A percentile compares a stretch with the other conserved stretches of the same genome.
These are phyloP conservation scores for Lactarius hatsudake DNA, from an alignment of 768 basidiomycete species.

Conservation along the genomic window DNA sequence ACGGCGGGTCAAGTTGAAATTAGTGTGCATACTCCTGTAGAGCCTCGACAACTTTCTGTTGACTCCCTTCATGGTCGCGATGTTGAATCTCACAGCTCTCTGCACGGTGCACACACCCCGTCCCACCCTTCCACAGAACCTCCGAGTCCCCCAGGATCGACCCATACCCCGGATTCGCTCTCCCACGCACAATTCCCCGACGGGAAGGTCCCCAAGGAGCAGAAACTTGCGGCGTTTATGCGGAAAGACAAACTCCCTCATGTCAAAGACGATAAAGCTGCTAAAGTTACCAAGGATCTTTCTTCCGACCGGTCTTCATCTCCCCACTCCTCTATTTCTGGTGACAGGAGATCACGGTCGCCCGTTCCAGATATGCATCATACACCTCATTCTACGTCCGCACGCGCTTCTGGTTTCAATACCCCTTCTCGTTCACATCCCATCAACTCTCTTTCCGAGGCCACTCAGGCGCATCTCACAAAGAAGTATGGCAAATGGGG, in stretches of 20 bases:
- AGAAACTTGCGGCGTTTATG: slow-evolving; percentile 36
- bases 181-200: slow-evolving; percentile 10
- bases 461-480: slow-evolving; percentile 86
- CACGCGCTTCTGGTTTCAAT: slow-evolving; percentile 13
- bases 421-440: slow-evolving; percentile 34
- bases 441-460: slow-evolving; percentile 67
- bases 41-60: slow-evolving; percentile 36
- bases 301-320: slow-evolving; percentile 31
- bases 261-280: slow-evolving; percentile 32
- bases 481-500: slow-evolving; percentile 99
- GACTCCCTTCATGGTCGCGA: slow-evolving; percentile 38
- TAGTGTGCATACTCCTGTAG: slow-evolving; percentile 34
- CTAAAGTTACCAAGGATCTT: slow-evolving; percentile 13
- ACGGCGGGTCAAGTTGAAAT: slow-evolving; percentile 30
- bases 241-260: slow-evolving; percentile 33
- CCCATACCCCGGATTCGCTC: slow-evolving; percentile 5
- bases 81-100: slow-evolving; percentile 37
- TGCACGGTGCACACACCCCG: slow-evolving; percentile 33
- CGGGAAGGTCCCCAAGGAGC: slow-evolving; percentile 30
- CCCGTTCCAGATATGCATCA: slow-evolving; percentile 14
- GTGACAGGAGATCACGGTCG: slow-evolving; percentile 6
- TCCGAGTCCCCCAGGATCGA: slow-evolving; percentile 28
- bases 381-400: slow-evolving; percentile 11
- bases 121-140: slow-evolving; percentile 27
- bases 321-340: slow-evolving; percentile 25